These are phyloP conservation scores for Inga laurina DNA, from an alignment of 306 rosid species.

Conservation along the genomic window DNA sequence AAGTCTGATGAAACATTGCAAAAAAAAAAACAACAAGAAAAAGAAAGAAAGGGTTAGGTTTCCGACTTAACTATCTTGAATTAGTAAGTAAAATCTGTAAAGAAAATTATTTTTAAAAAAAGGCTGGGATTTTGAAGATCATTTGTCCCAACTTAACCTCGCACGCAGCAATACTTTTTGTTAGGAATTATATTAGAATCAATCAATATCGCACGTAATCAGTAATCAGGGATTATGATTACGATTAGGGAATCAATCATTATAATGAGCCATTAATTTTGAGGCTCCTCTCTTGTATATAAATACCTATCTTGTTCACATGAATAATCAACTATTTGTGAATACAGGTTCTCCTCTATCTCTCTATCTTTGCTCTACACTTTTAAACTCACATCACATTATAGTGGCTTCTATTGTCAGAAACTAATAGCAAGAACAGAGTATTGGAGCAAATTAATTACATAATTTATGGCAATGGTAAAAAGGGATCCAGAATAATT, in stretches of 20 bases:
- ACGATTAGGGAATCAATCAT: too few relatives aligned
- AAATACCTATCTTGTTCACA: too few relatives aligned
- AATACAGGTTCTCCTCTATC: too few relatives aligned
- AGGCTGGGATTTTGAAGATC: constrained; percentile 7
- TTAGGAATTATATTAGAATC: too few relatives aligned
- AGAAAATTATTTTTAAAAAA: background rate
- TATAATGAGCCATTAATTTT: too few relatives aligned
- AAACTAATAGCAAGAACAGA: background rate
- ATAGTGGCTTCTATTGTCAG: background rate
- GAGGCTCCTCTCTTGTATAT: too few relatives aligned
- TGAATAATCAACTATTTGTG: too few relatives aligned
- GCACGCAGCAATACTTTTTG: background rate
- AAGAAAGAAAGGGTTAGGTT: constrained; percentile 18
- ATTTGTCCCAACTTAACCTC: background rate
- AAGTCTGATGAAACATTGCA: constrained; percentile 55
- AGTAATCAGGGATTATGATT: too few relatives aligned
- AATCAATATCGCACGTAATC: too few relatives aligned
- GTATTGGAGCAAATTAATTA: background rate
- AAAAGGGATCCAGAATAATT: constrained; percentile 1
- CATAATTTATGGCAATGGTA: background rate
- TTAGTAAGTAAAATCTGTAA: background rate
- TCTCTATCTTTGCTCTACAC: too few relatives aligned
- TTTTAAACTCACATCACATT: background rate
- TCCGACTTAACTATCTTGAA: background rate
- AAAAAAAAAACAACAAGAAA: background rate